Percentiles rank a stretch among this genome's conserved stretches.
These are phyloP conservation scores for Phytophthora pluvialis DNA, from an alignment of 352 stramenopile genomes.

Conservation along the genomic window DNA sequence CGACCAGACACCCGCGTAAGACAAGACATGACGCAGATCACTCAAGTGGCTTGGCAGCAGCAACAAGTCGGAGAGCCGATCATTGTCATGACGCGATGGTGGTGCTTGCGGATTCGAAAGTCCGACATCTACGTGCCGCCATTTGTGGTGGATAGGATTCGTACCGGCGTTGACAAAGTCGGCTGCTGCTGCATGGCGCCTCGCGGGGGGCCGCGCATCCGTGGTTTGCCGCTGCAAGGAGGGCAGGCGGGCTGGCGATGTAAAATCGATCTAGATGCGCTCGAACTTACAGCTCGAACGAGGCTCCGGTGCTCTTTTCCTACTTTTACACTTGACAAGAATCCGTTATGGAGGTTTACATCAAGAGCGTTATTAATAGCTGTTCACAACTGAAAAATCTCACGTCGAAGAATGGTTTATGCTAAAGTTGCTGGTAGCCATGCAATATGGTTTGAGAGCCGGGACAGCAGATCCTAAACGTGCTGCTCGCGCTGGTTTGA, in stretches of 20 bases:
- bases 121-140: conserved; percentile 30
- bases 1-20: conserved; percentile 36
- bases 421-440: no score
- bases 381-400: not conserved
- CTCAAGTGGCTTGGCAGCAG: conserved; percentile 25
- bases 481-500: not conserved
- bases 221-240: conserved; percentile 17
- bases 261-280: not conserved
- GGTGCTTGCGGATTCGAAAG: conserved; percentile 35
- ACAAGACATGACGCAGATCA: conserved; percentile 44
- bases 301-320: no score
- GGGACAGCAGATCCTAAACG: conserved; percentile 7
- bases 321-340: no score
- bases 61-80: conserved; percentile 22
- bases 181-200: no score
- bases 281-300: no score
- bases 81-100: conserved; percentile 40
- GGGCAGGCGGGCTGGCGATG: not conserved
- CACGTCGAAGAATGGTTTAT: no score
- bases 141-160: conserved; percentile 33
- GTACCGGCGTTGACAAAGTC: conserved; percentile 34
- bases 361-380: no score
- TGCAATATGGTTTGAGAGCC: no score
- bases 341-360: no score
- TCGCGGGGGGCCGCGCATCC: no score